Evolutionary conservation across 495 filamentous ascomycete species (phyloP), one percentile per base, ranked within the genome.

Genomic region (Zalerion maritima): DNA sequence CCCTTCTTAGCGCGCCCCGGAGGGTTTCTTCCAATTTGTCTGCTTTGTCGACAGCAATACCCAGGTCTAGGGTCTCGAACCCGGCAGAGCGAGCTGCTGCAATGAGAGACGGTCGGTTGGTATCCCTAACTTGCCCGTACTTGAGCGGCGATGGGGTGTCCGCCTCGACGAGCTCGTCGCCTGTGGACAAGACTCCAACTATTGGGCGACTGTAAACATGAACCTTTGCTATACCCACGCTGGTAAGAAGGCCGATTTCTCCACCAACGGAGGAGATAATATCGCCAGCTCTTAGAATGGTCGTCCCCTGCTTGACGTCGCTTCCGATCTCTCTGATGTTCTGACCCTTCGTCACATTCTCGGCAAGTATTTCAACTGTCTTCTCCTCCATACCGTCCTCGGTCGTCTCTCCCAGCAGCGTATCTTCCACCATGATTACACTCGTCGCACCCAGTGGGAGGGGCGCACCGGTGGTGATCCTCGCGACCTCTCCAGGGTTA

Each of bases 361-460:
- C 69, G 0, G 82, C 79, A 0, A 89, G 53, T 16, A 97, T 86
- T 46, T 92, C 80, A 6, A 97, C 67, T 14, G 78, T 75, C 11
- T 73, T 73, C 52, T 97, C 89, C 52, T 97, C 89, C 33, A 67
- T 62, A 3, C 75, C 79, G 37, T 86, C 83, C 0, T 80, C 73
- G 1, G 81, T 91, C 43, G 64, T 66, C 3, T 64, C 69, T 21
- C 62, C 71, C 7, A 96, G 52, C 1, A 71, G 55, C 0, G 89
- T 96, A 43, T 96, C 89, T 56, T 97, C 89, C 2, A 96, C 89
- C 91, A 96, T 97, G 13, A 94, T 78, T 10, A 96, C 87, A 2
- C 85, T 74, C 21, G 79, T 93, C 8, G 89, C 83, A 3, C 86
- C 83, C 0, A 74, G 71, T 3, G 91, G 89, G 2, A 97, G 58